phyloP scores from a whole-genome alignment of 2,329 filamentous ascomycete species.

The Colletotrichum sansevieriae region DNA sequence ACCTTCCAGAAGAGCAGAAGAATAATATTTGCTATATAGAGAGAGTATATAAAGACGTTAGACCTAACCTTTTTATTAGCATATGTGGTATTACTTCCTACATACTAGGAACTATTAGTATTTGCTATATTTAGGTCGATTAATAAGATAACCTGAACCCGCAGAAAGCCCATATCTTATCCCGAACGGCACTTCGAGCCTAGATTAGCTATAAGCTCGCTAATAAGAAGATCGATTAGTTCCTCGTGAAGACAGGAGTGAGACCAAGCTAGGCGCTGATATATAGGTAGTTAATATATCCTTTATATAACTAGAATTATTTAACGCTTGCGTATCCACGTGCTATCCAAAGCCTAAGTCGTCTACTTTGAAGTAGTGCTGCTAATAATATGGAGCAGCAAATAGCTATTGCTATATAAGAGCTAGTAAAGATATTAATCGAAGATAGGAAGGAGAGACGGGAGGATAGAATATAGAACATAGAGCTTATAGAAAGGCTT shows the following conservation, averaged over 20 bases:
- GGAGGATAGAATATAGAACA: too few species aligned
- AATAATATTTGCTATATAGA: background rate
- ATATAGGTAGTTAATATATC: background rate
- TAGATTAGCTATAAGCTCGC: constrained; percentile 1
- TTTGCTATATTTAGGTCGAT: too few species aligned
- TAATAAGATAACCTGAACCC: background rate
- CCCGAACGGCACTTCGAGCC: background rate
- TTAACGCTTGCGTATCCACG: too few species aligned
- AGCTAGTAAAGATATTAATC: too few species aligned
- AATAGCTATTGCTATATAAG: too few species aligned
- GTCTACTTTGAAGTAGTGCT: too few species aligned
- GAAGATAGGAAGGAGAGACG: too few species aligned
- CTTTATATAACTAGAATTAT: background rate
- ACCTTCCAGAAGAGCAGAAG: constrained; percentile 1
- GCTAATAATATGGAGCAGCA: too few species aligned
- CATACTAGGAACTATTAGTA: too few species aligned
- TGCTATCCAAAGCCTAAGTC: too few species aligned
- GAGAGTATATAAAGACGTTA: background rate
- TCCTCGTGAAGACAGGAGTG: background rate
- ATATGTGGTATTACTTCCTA: background rate
- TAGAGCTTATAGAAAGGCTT: too few species aligned
- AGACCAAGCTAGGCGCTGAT: background rate
- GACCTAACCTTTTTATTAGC: background rate
- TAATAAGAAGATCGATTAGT: background rate
- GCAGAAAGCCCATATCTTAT: constrained; percentile 1